These are phyloP conservation scores for Juncus effusus DNA, from an alignment of 176 grass and related monocot species.

Conservation along the genomic window DNA sequence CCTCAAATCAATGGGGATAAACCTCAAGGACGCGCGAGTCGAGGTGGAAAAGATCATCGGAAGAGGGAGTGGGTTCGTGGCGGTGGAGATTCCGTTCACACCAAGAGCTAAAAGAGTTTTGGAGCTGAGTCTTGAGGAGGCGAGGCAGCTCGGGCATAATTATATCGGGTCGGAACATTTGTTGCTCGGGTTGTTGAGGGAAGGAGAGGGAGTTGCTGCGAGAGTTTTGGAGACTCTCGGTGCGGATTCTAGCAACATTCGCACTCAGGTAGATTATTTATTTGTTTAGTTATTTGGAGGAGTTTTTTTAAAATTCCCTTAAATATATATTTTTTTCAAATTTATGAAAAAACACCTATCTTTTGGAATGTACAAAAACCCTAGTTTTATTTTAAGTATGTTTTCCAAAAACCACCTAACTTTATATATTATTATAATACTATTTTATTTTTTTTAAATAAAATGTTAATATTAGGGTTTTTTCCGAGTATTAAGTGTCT, in stretches of 20 bases:
- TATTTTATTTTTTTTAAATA: too few species aligned
- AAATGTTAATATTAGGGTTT: too few species aligned
- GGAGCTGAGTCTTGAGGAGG: constrained; percentile 92
- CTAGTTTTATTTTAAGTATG: neutral
- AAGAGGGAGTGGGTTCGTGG: constrained; percentile 90
- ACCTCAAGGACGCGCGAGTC: constrained; percentile 87
- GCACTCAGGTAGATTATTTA: constrained; percentile 55
- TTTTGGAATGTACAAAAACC: too few species aligned
- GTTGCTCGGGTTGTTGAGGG: constrained; percentile 78
- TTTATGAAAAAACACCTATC: too few species aligned
- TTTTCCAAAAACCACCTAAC: too few species aligned
- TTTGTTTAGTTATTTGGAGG: constrained; percentile 1
- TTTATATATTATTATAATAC: too few species aligned
- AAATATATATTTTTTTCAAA: too few species aligned
- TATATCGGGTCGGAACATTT: constrained; percentile 95
- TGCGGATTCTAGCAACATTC: constrained; percentile 86
- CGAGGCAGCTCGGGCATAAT: constrained; percentile 90
- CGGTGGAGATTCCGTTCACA: constrained; percentile 97
- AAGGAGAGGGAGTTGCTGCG: constrained; percentile 93
- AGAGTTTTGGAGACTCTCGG: constrained; percentile 88
- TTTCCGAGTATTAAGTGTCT: too few species aligned
- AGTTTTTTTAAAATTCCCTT: too few species aligned
- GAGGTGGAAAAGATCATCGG: constrained; percentile 97
- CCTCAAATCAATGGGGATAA: constrained; percentile 92
- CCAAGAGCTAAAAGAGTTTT: constrained; percentile 94